Conservation (phyloP, 139 green algal species). For the Chlamydomonas sphaeroides region DNA sequence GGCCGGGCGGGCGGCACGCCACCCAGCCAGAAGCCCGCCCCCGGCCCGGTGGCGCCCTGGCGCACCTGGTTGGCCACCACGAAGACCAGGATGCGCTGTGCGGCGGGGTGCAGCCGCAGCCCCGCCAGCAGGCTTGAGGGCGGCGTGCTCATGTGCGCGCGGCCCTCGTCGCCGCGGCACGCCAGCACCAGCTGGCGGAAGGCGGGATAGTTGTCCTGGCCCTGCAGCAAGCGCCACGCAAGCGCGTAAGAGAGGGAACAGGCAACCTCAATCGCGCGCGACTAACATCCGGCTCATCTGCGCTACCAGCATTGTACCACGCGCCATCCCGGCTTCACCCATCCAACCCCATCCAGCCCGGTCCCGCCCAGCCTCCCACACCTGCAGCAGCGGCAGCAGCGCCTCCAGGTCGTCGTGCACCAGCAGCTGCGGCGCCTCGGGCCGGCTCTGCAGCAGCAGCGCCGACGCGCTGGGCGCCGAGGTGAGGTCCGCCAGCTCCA, state of each 20-base stretch:
- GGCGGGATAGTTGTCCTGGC: constrained; percentile 36
- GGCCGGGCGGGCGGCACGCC: no score
- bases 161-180: background rate
- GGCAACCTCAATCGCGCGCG: no score
- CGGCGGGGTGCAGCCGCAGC: background rate
- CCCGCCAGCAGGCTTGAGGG: background rate
- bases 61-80: constrained; percentile 35
- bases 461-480: background rate
- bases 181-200: constrained; percentile 45
- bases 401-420: constrained; percentile 31
- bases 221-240: background rate
- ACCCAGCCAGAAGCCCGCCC: no score
- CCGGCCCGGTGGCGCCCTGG: no score
- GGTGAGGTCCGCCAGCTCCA: constrained; percentile 49
- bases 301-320: no score
- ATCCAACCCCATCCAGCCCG: no score
- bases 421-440: constrained; percentile 10
- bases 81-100: constrained; percentile 45
- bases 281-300: no score
- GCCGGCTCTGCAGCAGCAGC: constrained; percentile 35
- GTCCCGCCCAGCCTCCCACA: background rate
- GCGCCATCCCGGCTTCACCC: no score
- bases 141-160: background rate
- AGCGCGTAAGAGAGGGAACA: no score
- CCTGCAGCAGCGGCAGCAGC: constrained; percentile 51